Conservation (phyloP, 225 moss, liverwort and hornwort species). For the Anthoceros angustus region DNA sequence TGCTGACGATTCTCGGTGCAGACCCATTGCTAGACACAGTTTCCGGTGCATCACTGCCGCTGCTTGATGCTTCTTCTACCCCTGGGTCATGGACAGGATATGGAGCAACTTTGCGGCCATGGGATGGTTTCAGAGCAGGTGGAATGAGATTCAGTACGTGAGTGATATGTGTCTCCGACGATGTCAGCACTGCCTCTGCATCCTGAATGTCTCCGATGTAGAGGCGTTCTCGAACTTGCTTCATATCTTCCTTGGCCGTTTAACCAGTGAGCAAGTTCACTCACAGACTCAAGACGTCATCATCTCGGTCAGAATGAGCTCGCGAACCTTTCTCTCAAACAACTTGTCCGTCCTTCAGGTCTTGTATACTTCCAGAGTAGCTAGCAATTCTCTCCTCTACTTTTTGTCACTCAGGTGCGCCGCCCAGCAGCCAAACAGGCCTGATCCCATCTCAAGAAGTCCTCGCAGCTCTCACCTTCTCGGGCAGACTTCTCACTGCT, state of each 20-base stretch:
- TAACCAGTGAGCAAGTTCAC: not conserved
- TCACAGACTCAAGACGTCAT: not conserved
- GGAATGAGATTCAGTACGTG: constrained; percentile 24
- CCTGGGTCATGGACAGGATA: not conserved
- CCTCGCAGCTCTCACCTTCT: too few relatives aligned
- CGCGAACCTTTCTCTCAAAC: too few relatives aligned
- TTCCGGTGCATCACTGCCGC: not conserved
- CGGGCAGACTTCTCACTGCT: too few relatives aligned
- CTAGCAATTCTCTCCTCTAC: too few relatives aligned
- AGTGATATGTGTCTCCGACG: constrained; percentile 27
- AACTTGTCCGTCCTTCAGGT: too few relatives aligned
- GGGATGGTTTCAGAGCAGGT: not conserved
- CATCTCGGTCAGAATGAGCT: not conserved
- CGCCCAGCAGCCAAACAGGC: too few relatives aligned
- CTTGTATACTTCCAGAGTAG: too few relatives aligned
- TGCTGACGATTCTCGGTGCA: constrained; percentile 16
- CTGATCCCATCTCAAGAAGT: too few relatives aligned
- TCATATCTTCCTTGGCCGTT: constrained; percentile 17
- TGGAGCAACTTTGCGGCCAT: not conserved
- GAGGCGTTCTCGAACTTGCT: constrained; percentile 32
- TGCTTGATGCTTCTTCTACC: not conserved
- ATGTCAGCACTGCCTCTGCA: constrained; percentile 16
- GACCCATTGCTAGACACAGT: not conserved
- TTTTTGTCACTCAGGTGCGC: too few relatives aligned
- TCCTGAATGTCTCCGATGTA: constrained; percentile 30